Evolutionary conservation across 441 rosid genomes (phyloP), one percentile per base, ranked within the genome.

Genomic region (Erodium trifolium): DNA sequence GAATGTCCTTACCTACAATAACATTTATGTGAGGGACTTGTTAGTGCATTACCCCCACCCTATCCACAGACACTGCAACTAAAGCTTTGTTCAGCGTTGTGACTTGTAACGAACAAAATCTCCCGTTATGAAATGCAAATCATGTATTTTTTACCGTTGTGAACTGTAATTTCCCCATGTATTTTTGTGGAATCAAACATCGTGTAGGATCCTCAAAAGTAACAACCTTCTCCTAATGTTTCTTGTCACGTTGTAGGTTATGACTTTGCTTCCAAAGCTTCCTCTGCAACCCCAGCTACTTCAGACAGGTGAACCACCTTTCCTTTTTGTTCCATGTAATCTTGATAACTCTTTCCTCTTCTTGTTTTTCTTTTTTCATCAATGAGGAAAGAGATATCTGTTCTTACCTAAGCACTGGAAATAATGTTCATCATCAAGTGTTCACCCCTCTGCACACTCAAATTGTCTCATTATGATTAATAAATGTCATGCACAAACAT

Each of bases 231-330:
- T 47, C 7, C 59, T 23, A 23, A 60, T 62, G n/a, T 8, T 51
- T n/a, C 71, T 55, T 64, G 78, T 64, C 73, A 67, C 67, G 67
- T 60, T 64, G 31, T 81, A 88, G 91, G 82, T 88, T 81, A 83
- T 86, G 88, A 71, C 75, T 65, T 72, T 88, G 86, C 91, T 88
- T 78, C 85, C 83, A 27, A 81, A 84, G 78, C 89, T 90, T 82
- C 97, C 99, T 67, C 91, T 82, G 82, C 94, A 92, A 70, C 82
- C 98, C 19, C 98, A 90, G 70, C 79, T 94, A 68, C 98, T 94
- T 66, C 99, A 94, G 84, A 92, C 96, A 75, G 99, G 97, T 86
- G 77, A 76, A 63, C 67, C 68, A 59, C 43, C 64, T 79, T 78
- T 74, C 69, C 41, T 60, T 60, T 60, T 60, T 60, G 13, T 60